Base-by-base conservation (phyloP, 1,139 yeast genomes). In the Suhomyces maxii region DNA sequence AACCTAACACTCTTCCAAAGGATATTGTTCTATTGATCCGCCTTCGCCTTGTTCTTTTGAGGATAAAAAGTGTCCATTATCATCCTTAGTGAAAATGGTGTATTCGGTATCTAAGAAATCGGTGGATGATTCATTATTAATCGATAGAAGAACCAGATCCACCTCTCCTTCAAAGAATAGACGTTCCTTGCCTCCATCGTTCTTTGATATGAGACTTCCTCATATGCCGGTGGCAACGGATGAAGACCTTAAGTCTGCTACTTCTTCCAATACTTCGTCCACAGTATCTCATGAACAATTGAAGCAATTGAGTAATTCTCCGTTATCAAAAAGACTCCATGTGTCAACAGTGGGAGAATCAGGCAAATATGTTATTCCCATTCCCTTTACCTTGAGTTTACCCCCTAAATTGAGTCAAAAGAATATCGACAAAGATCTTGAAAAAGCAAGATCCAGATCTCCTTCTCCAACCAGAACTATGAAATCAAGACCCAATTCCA, bases 401-500 rank as follows among this genome's bases (percentile, higher is more conserved):
- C 80, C 80, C 2, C 80, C 80, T 4, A 71, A 67, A 50, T 61
- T 74, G 44, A 68, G 73, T 48, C 65, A 66, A 3, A 59, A 57
- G 35, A 66, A 65, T 56, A 41, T 47, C 11, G 46, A 39, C 6
- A 36, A 45, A 34, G 53, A 50, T 9, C 14, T 34, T 7, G 39
- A 37, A 26, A 44, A 41, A 34, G 41, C 40, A 3, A 38, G 44
- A n/a, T 45, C 53, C 7, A 36, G 53, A 18, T 46, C 54, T 3
- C 39, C 46, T 6, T 57, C 65, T 9, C 58, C 60, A 2, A 41
- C 40, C 3, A 50, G 59, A 34, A 43, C 55, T 6, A 47, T 50
- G 3, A 10, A 36, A 34, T 2, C 47, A 50, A 6, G 45, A 38
- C 12, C 41, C 36, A 14, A 31, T 14, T n/a, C 25, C 11, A 38